A percentile compares a stretch with the other conserved stretches of the same genome.
phyloP scores from a whole-genome alignment of 129 eudicot genomes.

The Glebionis coronaria region DNA sequence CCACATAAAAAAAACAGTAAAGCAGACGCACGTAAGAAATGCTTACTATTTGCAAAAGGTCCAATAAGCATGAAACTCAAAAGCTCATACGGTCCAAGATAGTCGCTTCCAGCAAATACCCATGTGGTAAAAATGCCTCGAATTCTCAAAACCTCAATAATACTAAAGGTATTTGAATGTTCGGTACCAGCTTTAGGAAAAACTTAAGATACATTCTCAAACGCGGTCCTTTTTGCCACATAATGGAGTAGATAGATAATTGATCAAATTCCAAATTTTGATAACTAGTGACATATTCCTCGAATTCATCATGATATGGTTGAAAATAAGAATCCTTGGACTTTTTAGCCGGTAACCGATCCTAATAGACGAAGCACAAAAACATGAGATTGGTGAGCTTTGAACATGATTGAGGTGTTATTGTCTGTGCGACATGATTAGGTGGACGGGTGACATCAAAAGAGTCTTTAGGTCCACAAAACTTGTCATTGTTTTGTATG shows the following conservation, averaged over 20 bases:
- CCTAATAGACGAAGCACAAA: constrained; percentile 84
- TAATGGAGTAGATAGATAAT: constrained; percentile 50
- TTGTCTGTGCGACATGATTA: no score
- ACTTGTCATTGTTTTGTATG: no score
- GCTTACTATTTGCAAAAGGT: constrained; percentile 70
- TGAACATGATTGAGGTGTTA: constrained; percentile 55
- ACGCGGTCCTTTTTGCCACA: constrained; percentile 87
- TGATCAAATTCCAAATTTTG: constrained; percentile 58
- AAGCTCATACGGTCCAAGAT: constrained; percentile 94
- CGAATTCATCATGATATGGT: constrained; percentile 51
- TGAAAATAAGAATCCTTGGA: constrained; percentile 73
- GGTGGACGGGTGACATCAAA: no score
- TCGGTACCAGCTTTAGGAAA: constrained; percentile 47
- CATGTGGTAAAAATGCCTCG: constrained; percentile 51
- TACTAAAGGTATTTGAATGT: constrained; percentile 38
- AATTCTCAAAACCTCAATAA: constrained; percentile 60
- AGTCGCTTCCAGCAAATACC: constrained; percentile 52
- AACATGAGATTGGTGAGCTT: constrained; percentile 58
- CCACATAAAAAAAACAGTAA: no score
- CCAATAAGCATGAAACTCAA: constrained; percentile 78
- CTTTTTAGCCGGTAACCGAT: constrained; percentile 79
- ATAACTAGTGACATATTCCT: constrained; percentile 43
- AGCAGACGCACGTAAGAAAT: background rate
- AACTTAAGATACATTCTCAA: constrained; percentile 76
- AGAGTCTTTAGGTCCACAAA: no score